Evolutionary conservation across 2,329 filamentous ascomycete genomes (phyloP), one percentile per base, ranked within the genome.

Genomic region (Teratosphaeria destructans): DNA sequence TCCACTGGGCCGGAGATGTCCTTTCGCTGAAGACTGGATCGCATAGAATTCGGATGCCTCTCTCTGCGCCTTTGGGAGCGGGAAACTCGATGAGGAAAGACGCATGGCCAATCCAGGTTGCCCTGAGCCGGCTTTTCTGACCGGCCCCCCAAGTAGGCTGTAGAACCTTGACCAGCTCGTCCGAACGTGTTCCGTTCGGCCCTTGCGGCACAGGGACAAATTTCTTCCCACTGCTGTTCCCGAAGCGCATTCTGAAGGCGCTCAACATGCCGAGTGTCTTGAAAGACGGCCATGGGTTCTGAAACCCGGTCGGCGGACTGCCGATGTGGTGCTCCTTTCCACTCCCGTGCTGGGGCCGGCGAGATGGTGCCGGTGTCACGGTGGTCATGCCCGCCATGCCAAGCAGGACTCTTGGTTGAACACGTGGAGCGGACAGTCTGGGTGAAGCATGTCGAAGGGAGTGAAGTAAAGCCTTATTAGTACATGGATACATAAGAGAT

Each of bases 21-120:
- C 79, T 69, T 37, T 77, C 73, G 53, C 73, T 77, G 69, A 81
- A 83, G 5, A 83, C 79, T 1, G 81, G 80, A 64, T 83, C 81
- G 43, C 81, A 76, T 2, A 83, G 68, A 19, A 82, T 71, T 3
- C 78, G 72, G 27, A 79, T 65, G 4, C 76, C 76, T 60, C 79
- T 68, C 32, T 64, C 59, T 14, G 61, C 64, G 10, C 69, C 72
- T 5, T 63, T 57, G 3, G 61, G 59, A 16, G 61, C 68, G 3
- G 73, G 68, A 5, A 75, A 76, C 62, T 81, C 78, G 19, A 81
- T 63, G 12, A 81, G 63, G 62, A 79, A 80, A 39, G 74, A 76
- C 1, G 79, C 78, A 68, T 81, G 79, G 0, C 79, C 79, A 27
- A 81, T 73, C 79, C 79, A 81, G 12, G 78, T 81, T 4, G 77